Base-by-base conservation (phyloP, 2,329 filamentous ascomycete species). In the Neurospora crassa region DNA sequence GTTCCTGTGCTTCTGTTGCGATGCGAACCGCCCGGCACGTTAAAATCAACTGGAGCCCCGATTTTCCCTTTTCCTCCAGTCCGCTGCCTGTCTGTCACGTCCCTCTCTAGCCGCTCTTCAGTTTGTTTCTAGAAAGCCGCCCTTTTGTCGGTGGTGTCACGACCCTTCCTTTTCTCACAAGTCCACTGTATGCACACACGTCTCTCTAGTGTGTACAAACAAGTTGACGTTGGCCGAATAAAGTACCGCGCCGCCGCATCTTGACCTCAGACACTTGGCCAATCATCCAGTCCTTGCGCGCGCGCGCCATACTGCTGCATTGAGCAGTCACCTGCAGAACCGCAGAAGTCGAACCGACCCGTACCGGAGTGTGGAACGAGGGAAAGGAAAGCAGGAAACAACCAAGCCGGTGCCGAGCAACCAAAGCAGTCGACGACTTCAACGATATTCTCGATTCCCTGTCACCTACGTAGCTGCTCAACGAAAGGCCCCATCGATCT, bases 31-130 rank as follows among this genome's bases (percentile, higher is more conserved):
- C 24, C 47, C 24, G 71, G 67, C 45, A 68, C 71, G 72, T 74
- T 70, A 72, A 74, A 74, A 72, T 67, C 69, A 69, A 59, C 68
- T 71, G 16, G 59, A 24, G 72, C 70, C 73, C 73, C 72, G 67
- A 70, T 74, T 73, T 74, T 74, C 68, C 70, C 45, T 68, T 68
- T 68, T 68, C 29, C 24, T 69, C 63, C 59, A 53, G 47, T 29
- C 47, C 47, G 47, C 47, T 53, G 47, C 47, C 47, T 53, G 47
- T 29, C 43, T 40, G 20, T 68, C 59, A 41, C 67, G 20, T 16
- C 37, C 20, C 40, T 68, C 53, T 70, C 45, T 53, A 43, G 20
- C 40, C 34, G 53, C 53, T 29, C 53, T 63, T 37, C 53, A 63
- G 29, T 63, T 63, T 63, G 53, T 68, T 68, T 68, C 53, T 67